Percentiles rank a stretch among this genome's conserved stretches.
Conservation (phyloP, 2,329 filamentous ascomycete species). For the Leptographium flavum region DNA sequence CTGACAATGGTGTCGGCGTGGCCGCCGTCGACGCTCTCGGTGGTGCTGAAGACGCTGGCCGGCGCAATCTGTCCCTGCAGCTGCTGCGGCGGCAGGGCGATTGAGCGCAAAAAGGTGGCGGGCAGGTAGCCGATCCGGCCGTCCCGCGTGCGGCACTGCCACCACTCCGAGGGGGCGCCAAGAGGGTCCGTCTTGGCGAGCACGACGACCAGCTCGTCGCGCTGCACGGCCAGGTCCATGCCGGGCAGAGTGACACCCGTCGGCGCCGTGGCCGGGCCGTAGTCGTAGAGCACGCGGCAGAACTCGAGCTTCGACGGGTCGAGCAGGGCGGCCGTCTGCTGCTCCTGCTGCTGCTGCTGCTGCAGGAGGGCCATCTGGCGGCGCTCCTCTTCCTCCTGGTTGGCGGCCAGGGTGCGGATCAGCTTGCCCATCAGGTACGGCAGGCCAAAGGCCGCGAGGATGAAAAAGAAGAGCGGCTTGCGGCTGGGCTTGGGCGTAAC, state of each 20-base stretch:
- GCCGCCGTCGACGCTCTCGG: slow-evolving; percentile 29
- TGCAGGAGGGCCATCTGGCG: slow-evolving; percentile 33
- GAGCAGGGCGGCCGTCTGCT: slow-evolving; percentile 32
- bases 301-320: slow-evolving; percentile 92
- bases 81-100: slow-evolving; percentile 30
- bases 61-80: slow-evolving; percentile 12
- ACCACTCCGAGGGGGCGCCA: slow-evolving; percentile 91
- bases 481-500: slow-evolving; percentile 68
- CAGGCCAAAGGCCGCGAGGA: slow-evolving; percentile 84
- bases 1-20: slow-evolving; percentile 16
- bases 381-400: slow-evolving; percentile 71
- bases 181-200: slow-evolving; percentile 84
- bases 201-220: slow-evolving; percentile 90
- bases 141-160: slow-evolving; percentile 83
- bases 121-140: slow-evolving; percentile 86
- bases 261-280: slow-evolving; percentile 37
- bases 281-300: slow-evolving; percentile 89
- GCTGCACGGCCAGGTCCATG: slow-evolving; percentile 82
- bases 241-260: slow-evolving; percentile 42
- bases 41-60: slow-evolving; percentile 18
- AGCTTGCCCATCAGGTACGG: slow-evolving; percentile 96
- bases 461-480: slow-evolving; percentile 93
- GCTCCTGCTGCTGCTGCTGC: slow-evolving; percentile 34
- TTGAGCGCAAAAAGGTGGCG: slow-evolving; percentile 74
- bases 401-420: slow-evolving; percentile 69